Evolutionary conservation across 139 green algal species (phyloP).

Genomic region (Asterochloris sp.): DNA sequence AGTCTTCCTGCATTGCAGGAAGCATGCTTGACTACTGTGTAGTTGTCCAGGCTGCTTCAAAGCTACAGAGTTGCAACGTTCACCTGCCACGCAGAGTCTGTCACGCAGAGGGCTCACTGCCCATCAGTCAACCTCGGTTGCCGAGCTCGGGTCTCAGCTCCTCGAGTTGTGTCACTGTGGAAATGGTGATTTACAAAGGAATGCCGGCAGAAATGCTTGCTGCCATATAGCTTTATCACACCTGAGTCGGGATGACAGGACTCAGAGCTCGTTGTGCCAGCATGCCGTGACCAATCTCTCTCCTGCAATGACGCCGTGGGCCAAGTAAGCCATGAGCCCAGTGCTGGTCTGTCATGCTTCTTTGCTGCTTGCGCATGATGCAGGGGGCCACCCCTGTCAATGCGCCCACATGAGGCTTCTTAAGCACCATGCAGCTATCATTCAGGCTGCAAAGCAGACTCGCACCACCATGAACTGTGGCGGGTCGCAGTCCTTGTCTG

Average conservation of each 20-base stretch:
- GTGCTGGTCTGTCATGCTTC: constrained; percentile 21
- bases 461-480: no score
- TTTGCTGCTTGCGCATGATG: no score
- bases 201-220: neutral
- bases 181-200: no score
- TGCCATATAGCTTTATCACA: neutral
- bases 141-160: neutral
- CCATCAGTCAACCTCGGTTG: neutral
- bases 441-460: no score
- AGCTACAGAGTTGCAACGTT: neutral
- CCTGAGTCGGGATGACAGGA: constrained; percentile 66
- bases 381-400: no score
- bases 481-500: constrained; percentile 50
- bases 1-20: constrained; percentile 37
- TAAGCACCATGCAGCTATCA: no score
- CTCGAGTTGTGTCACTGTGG: neutral
- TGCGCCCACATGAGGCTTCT: no score
- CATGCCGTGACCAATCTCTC: constrained; percentile 90
- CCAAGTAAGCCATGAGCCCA: constrained; percentile 21
- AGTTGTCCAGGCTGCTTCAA: neutral
- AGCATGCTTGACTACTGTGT: neutral
- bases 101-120: neutral
- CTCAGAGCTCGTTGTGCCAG: constrained; percentile 84
- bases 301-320: constrained; percentile 30
- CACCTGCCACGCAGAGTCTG: neutral